Evolutionary conservation across 2,329 filamentous ascomycete species (phyloP).

Genomic region (Colletotrichum theobromicola): DNA sequence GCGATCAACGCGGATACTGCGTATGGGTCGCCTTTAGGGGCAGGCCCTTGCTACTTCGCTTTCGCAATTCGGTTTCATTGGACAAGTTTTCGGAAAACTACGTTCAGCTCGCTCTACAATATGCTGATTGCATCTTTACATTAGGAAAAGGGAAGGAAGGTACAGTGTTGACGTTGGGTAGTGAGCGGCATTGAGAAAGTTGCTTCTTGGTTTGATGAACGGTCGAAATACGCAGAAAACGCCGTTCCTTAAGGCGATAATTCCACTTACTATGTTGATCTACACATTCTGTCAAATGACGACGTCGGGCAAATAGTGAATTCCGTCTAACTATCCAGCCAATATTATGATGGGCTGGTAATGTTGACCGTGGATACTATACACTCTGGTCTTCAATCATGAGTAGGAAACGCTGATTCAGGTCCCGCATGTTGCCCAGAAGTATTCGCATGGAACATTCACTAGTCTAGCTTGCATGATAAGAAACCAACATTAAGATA

Average conservation of each 20-base stretch:
- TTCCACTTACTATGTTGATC: not conserved
- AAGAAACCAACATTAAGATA: not conserved
- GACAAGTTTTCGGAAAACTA: not conserved
- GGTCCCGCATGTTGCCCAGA: accelerated
- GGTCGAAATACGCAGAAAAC: not conserved
- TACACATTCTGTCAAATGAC: not conserved
- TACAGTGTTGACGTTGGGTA: no score
- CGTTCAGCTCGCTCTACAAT: not conserved
- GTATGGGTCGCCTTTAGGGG: not conserved
- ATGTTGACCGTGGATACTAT: not conserved
- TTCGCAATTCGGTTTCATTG: not conserved
- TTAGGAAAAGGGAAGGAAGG: not conserved
- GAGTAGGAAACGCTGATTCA: not conserved
- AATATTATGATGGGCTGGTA: no score
- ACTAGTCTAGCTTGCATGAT: not conserved
- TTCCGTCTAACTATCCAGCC: not conserved
- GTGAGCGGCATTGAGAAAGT: not conserved
- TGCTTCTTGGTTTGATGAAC: not conserved
- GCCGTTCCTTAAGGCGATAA: not conserved
- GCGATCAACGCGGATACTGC: not conserved
- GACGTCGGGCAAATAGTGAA: not conserved
- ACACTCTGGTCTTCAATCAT: not conserved
- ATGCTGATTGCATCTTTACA: accelerated
- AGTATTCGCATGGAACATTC: accelerated
- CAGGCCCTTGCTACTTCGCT: not conserved